These are phyloP conservation scores for Novakomyces olei DNA, from an alignment of 805 yeast species.

Conservation along the genomic window DNA sequence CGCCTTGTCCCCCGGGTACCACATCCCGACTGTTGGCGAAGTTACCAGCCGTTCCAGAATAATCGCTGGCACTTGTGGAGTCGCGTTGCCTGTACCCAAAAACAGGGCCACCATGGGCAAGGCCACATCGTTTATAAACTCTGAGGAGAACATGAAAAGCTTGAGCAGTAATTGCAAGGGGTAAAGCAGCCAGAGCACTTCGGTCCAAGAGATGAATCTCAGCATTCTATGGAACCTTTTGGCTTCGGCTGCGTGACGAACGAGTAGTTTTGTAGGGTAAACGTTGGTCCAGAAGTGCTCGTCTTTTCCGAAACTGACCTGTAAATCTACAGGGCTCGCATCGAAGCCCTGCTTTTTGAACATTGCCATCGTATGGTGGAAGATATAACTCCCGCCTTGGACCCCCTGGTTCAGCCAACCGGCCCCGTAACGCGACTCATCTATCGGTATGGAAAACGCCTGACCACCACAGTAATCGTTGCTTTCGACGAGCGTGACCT, in stretches of 20 bases:
- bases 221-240: background rate
- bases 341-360: background rate
- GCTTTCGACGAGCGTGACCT: background rate
- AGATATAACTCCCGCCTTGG: background rate
- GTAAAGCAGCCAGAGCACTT: background rate
- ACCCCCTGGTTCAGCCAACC: background rate
- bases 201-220: background rate
- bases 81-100: background rate
- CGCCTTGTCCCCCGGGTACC: background rate
- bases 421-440: background rate
- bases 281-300: background rate
- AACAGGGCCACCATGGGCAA: background rate
- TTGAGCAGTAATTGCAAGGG: background rate
- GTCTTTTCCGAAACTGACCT: background rate
- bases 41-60: background rate
- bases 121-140: background rate
- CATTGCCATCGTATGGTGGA: background rate
- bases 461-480: background rate
- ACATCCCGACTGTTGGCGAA: background rate
- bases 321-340: background rate
- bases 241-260: background rate
- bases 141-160: background rate
- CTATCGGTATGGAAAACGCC: background rate
- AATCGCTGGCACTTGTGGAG: background rate
- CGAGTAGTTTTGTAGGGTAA: background rate